Percentiles rank a stretch among this genome's conserved stretches.
phyloP scores from a whole-genome alignment of 179 eudicot species.

The Vitellaria paradoxa region DNA sequence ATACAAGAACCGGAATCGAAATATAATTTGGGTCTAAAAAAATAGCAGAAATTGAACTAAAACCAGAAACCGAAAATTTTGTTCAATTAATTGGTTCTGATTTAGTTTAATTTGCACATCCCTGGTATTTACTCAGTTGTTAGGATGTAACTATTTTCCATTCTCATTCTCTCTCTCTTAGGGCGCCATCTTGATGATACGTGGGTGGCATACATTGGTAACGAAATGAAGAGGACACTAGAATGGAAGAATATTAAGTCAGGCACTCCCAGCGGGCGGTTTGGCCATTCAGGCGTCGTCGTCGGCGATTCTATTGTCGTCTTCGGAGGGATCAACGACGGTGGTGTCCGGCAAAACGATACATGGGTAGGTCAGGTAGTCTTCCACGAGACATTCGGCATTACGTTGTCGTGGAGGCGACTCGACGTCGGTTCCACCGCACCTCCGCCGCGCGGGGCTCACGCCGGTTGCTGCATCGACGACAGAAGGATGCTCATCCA shows the following conservation, averaged over 20 bases:
- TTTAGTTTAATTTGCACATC: too few species aligned
- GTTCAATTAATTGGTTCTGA: too few species aligned
- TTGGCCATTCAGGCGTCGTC: constrained; percentile 78
- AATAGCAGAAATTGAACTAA: too few species aligned
- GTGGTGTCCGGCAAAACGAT: constrained; percentile 80
- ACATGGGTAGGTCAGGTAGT: constrained; percentile 70
- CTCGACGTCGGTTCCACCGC: constrained; percentile 55
- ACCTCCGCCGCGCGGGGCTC: constrained; percentile 95
- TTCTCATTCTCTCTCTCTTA: constrained; percentile 27
- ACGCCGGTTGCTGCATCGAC: constrained; percentile 74
- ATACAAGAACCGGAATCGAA: too few species aligned
- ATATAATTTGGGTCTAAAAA: too few species aligned
- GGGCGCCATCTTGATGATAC: constrained; percentile 97
- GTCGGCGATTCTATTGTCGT: constrained; percentile 55
- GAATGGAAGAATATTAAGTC: constrained; percentile 65
- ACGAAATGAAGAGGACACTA: constrained; percentile 36
- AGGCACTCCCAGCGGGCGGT: constrained; percentile 81
- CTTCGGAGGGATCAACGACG: constrained; percentile 89
- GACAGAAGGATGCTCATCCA: constrained; percentile 62
- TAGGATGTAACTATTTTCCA: too few species aligned
- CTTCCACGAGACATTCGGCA: constrained; percentile 30
- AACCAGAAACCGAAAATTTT: too few species aligned
- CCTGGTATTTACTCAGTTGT: too few species aligned
- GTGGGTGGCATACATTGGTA: constrained; percentile 67
- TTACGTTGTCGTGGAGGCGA: constrained; percentile 56